Evolutionary conservation across 768 basidiomycete genomes (phyloP).

Genomic region (Terana coerulea): DNA sequence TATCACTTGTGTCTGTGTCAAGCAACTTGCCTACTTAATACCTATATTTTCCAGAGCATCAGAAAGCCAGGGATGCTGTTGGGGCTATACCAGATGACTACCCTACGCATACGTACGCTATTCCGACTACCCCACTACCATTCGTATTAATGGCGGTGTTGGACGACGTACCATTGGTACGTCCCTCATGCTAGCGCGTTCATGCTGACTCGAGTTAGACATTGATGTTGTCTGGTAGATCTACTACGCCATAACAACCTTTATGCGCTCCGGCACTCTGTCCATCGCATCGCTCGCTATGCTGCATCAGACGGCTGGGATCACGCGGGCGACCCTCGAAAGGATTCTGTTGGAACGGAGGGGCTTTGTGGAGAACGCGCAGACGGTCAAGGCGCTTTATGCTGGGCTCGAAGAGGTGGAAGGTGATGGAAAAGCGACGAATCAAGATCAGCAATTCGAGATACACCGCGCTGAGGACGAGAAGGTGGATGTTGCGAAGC

Average conservation of each 20-base stretch:
- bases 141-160: neutral
- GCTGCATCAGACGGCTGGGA: neutral
- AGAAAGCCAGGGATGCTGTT: neutral
- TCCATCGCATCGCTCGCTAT: neutral
- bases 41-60: neutral
- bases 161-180: neutral
- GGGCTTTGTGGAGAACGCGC: neutral
- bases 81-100: neutral
- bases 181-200: neutral
- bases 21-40: too few relatives aligned
- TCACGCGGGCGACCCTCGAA: neutral
- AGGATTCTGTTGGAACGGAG: neutral
- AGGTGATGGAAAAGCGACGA: too few relatives aligned
- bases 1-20: too few relatives aligned
- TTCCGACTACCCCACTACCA: neutral
- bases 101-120: neutral
- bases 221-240: neutral
- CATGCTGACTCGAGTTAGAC: too few relatives aligned
- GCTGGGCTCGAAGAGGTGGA: neutral
- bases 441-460: too few relatives aligned
- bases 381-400: neutral
- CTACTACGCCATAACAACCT: neutral
- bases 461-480: too few relatives aligned
- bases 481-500: neutral
- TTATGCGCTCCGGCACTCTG: neutral